Conservation (phyloP, 2,329 filamentous ascomycete genomes). For the Penicillium sp. region DNA sequence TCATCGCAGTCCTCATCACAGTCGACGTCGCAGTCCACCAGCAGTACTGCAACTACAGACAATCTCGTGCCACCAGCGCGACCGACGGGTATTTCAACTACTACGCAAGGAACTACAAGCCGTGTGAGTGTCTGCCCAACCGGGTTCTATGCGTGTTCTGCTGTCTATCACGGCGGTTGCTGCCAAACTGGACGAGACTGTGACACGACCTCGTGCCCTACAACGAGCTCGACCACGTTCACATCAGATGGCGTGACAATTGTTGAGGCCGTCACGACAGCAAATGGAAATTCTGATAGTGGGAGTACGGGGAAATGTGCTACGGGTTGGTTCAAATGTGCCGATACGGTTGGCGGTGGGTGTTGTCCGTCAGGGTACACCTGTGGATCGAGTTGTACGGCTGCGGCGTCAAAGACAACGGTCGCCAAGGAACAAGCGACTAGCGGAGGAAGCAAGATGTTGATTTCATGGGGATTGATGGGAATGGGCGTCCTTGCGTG, state of each 20-base stretch:
- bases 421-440: slow-evolving; percentile 38
- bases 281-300: slow-evolving; percentile 22
- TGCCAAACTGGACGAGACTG: slow-evolving; percentile 87
- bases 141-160: slow-evolving; percentile 88
- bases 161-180: slow-evolving; percentile 78
- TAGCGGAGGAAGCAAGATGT: slow-evolving; percentile 6
- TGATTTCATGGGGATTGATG: not conserved
- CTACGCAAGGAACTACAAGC: slow-evolving; percentile 31
- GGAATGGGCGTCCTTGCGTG: not conserved
- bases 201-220: slow-evolving; percentile 74
- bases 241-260: slow-evolving; percentile 67
- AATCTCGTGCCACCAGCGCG: slow-evolving; percentile 37
- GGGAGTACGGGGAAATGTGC: slow-evolving; percentile 60
- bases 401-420: slow-evolving; percentile 57
- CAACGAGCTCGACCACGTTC: slow-evolving; percentile 66
- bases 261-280: slow-evolving; percentile 57
- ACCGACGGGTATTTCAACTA: slow-evolving; percentile 37
- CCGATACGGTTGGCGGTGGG: slow-evolving; percentile 65
- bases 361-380: slow-evolving; percentile 79
- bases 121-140: slow-evolving; percentile 66
- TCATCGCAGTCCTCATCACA: slow-evolving; percentile 19
- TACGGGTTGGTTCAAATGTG: slow-evolving; percentile 75
- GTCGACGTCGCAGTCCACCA: slow-evolving; percentile 16
- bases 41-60: slow-evolving; percentile 39
- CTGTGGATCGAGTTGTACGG: slow-evolving; percentile 74